Conservation (phyloP, 108 stramenopile species). For the Pseudonitzschia pungens region DNA sequence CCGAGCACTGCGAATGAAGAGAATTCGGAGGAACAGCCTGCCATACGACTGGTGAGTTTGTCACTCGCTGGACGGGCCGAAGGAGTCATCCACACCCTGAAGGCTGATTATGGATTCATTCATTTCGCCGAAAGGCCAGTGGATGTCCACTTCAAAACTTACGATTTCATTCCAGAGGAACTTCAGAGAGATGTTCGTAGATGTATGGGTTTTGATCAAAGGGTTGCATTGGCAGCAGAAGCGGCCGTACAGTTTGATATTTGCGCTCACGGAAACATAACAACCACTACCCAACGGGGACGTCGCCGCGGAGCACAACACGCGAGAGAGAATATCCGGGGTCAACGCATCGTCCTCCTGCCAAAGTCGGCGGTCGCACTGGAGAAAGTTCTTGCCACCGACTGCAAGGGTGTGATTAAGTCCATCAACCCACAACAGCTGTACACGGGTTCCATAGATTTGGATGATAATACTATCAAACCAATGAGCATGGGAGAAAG, state of each 20-base stretch:
- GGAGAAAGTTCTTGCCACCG: conserved; percentile 52
- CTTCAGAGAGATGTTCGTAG: conserved; percentile 56
- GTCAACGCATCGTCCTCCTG: conserved; percentile 61
- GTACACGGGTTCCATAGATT: conserved; percentile 58
- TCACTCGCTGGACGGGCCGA: conserved; percentile 63
- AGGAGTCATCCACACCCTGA: conserved; percentile 63
- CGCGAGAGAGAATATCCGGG: conserved; percentile 66
- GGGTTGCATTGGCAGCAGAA: conserved; percentile 38
- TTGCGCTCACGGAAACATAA: conserved; percentile 51
- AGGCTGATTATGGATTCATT: conserved; percentile 74
- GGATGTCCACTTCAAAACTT: conserved; percentile 73
- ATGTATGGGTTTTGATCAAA: conserved; percentile 17
- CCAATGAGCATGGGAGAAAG: conserved; percentile 53
- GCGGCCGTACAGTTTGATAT: conserved; percentile 77
- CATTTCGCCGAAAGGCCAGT: conserved; percentile 69
- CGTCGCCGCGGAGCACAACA: conserved; percentile 45
- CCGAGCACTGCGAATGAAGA: conserved; percentile 22
- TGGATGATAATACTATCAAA: conserved; percentile 26
- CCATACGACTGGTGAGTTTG: conserved; percentile 45
- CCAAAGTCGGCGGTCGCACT: conserved; percentile 50
- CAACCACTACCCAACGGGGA: conserved; percentile 16
- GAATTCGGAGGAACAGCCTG: conserved; percentile 19
- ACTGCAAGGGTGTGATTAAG: conserved; percentile 50
- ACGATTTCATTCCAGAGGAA: conserved; percentile 67
- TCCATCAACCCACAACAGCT: conserved; percentile 59